Evolutionary conservation across 768 basidiomycete genomes (phyloP), one percentile per base, ranked within the genome.

Genomic region (Mycena vulgaris): DNA sequence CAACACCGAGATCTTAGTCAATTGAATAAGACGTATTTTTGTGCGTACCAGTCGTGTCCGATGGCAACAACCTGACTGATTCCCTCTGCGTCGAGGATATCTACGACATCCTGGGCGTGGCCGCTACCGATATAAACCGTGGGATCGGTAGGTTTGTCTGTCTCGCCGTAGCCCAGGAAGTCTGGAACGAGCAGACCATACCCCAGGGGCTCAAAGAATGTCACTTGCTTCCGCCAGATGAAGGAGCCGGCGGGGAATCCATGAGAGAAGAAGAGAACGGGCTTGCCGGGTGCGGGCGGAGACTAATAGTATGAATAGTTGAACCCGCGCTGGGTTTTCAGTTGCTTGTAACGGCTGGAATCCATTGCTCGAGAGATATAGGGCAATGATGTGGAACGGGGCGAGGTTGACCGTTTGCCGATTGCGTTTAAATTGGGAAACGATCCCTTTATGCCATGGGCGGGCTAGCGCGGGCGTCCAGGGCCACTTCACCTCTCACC

Each of bases 111-210:
- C 53, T 82, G 71, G 28, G 76, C 78, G 48, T 88, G 76, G 37
- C 78, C 72, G 56, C 75, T 81, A 30, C 62, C 31, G 9, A 69
- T 63, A 75, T 88, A 89, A 11, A 77, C 73, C 8, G 68, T 72
- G 4, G 76, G 64, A 60, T 86, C 83, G 1, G 70, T 63, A 4
- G 88, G 88, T 65, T 87, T 86, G 71, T 81, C 81, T 14, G 87
- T 88, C 2, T 80, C 82, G 16, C 87, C 89, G 66, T 87, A 89
- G 5, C 88, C 88, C 42, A 89, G 81, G 80, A 87, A 81, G 72
- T 89, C 88, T 1, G 86, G 87, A 4, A 81, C 84, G 56, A 89
- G 77, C 58, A 89, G 71, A 7, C 84, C 82, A 70, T 86, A 88
- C 21, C 86, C 85, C 39, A 77, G 70, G 8, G 70, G 72, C 35